Conservation (phyloP, 305 asterid genomes). For the Rubia balearica region DNA sequence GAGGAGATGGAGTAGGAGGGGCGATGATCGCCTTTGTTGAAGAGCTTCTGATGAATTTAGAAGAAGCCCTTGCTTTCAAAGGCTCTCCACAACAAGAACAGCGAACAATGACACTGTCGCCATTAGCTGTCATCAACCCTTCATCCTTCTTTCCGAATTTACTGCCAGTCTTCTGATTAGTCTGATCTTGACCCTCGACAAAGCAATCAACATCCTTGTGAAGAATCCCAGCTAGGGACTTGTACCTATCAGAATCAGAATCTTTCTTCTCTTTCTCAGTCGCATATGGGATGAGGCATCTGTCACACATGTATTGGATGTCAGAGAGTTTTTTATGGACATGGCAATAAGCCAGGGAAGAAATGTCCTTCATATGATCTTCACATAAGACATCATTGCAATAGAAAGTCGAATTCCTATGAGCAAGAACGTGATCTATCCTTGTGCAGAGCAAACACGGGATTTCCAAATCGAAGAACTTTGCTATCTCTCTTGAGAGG, state of each 20-base stretch:
- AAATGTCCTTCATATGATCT: constrained; percentile 62
- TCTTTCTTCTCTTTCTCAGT: constrained; percentile 56
- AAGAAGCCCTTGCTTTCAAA: constrained; percentile 31
- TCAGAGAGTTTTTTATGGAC: constrained; percentile 63
- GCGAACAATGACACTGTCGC: constrained; percentile 7
- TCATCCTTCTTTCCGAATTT: constrained; percentile 40
- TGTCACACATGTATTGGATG: constrained; percentile 61
- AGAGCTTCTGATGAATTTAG: constrained; percentile 35
- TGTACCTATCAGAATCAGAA: constrained; percentile 46
- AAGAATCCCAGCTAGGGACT: constrained; percentile 56
- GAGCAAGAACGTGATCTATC: constrained; percentile 59
- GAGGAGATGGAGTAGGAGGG: constrained; percentile 50
- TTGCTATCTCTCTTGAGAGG: constrained; percentile 53
- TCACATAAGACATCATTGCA: constrained; percentile 78
- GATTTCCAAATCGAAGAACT: constrained; percentile 39
- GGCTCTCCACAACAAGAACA: constrained; percentile 87
- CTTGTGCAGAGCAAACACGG: constrained; percentile 84
- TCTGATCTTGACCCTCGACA: constrained; percentile 23
- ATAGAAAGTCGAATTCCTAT: constrained; percentile 38
- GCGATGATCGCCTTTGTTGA: constrained; percentile 34
- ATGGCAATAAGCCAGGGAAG: constrained; percentile 79
- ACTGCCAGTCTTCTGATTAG: constrained; percentile 21
- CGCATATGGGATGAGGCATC: constrained; percentile 64
- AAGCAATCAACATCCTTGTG: constrained; percentile 51
- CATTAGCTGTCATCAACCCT: constrained; percentile 23